Evolutionary conservation across 352 stramenopile species (phyloP), one percentile per base, ranked within the genome.

Genomic region (Globisporangium carolinianum): DNA sequence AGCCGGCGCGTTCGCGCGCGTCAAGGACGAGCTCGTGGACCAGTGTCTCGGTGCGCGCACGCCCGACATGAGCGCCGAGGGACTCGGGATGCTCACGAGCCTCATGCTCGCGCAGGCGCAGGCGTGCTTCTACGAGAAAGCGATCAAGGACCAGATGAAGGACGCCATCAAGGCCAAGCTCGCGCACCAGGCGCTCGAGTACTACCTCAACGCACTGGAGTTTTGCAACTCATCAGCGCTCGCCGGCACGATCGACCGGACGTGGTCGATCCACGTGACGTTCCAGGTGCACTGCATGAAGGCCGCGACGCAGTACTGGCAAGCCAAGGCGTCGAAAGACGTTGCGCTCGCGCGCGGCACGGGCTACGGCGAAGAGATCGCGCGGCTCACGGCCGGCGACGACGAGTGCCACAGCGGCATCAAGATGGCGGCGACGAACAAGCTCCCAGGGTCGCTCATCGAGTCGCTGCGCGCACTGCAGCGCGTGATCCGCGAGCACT

Each of bases 101-200:
- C 69, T 95, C 52, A 91, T 95, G 83, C 69, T 95, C 15, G 85
- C 83, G 14, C 85, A 95, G 63, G 83, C 83, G 24, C 85, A 95
- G 59, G 86, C 86, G n/a, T 96, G 87, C 55, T 96, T 96, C 56
- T 97, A 96, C 63, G 86, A 96, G 62, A 97, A 97, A 62, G 79
- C 87, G 17, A 88, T 96, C 37, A 93, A 91, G 53, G 88, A 97
- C 66, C 69, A 83, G 54, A 87, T 90, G 75, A 91, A 90, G 48
- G 73, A 91, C 58, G 73, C 62, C 10, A 80, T 95, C 58, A 90
- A 92, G 69, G 73, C 85, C 18, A 95, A 92, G 57, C 68, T 95
- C 17, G 85, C 87, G 57, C 73, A 85, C 53, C 82, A 95, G 61
- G 79, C 81, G 38, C 73, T 84, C 52, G 79, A 86, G 45, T 83